These are phyloP conservation scores for Rhodomyrtus tomentosa DNA, from an alignment of 345 rosid species.

Conservation along the genomic window DNA sequence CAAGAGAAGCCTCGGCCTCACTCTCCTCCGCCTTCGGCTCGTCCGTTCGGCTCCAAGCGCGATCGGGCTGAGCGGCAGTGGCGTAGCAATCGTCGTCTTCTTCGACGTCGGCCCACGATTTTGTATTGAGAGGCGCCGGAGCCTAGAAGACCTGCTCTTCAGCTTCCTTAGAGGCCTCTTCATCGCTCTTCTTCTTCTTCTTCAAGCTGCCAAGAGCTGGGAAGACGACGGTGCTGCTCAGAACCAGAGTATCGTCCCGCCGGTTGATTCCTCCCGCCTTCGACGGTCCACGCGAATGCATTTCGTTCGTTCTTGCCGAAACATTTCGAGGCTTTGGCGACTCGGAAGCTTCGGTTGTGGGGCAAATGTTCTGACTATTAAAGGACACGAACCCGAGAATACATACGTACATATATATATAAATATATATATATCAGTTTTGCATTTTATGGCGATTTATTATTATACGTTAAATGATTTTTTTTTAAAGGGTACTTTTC, in stretches of 20 bases:
- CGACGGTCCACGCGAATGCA: background rate
- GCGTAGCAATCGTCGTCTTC: constrained; percentile 37
- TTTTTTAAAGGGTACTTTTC: too few relatives aligned
- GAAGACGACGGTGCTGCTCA: constrained; percentile 39
- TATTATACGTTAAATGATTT: background rate
- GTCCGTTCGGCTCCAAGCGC: constrained; percentile 8
- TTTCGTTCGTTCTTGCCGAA: background rate
- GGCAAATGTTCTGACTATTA: too few relatives aligned
- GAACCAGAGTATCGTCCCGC: constrained; percentile 24
- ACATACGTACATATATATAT: too few relatives aligned
- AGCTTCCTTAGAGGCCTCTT: constrained; percentile 4
- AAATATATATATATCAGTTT: too few relatives aligned
- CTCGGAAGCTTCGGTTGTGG: too few relatives aligned
- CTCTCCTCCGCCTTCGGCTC: background rate
- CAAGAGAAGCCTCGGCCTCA: background rate
- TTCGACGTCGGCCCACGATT: constrained; percentile 41
- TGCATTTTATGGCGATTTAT: background rate
- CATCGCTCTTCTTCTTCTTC: constrained; percentile 37
- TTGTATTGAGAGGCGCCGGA: constrained; percentile 21
- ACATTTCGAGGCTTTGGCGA: background rate
- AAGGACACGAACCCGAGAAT: too few relatives aligned
- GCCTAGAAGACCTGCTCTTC: constrained; percentile 28
- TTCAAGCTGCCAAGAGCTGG: constrained; percentile 33
- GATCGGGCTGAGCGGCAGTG: constrained; percentile 12
- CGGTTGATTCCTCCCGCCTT: constrained; percentile 22